These are phyloP conservation scores for Penicillium crystallinum DNA, from an alignment of 495 filamentous ascomycete genomes.

Conservation along the genomic window DNA sequence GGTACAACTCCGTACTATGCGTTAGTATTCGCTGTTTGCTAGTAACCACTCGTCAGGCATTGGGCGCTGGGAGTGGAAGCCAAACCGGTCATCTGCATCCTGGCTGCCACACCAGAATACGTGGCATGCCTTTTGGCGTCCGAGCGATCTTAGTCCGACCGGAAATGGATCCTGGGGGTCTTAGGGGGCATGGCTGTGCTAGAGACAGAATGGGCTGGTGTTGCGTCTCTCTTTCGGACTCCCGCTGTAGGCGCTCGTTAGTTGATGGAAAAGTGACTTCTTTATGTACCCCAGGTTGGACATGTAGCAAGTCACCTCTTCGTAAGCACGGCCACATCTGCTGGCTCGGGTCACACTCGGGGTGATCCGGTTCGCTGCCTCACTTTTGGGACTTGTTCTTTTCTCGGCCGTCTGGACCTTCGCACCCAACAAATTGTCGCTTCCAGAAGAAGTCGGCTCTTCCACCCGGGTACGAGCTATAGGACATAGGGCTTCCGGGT, in stretches of 20 bases:
- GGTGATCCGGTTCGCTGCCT: constrained; percentile 46
- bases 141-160: constrained; percentile 6
- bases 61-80: not conserved
- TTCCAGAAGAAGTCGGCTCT: not conserved
- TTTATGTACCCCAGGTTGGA: constrained; percentile 5
- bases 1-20: not conserved
- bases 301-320: constrained; percentile 1
- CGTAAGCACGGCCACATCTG: constrained; percentile 3
- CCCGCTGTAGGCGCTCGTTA: constrained; percentile 13
- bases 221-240: not conserved
- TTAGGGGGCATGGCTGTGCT: constrained; percentile 3
- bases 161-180: constrained; percentile 1
- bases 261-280: not conserved
- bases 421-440: constrained; percentile 5
- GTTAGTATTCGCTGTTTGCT: not conserved
- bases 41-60: not conserved
- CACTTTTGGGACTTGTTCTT: constrained; percentile 25
- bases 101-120: constrained; percentile 15
- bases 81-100: constrained; percentile 18
- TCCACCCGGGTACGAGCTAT: not conserved
- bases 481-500: not conserved
- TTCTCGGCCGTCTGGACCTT: constrained; percentile 3
- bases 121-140: constrained; percentile 19
- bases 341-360: constrained; percentile 20
- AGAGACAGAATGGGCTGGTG: not conserved